A percentile compares a stretch with the other conserved stretches of the same genome.
These are phyloP conservation scores for Medicago ruthenica DNA, from an alignment of 306 rosid genomes.

Conservation along the genomic window DNA sequence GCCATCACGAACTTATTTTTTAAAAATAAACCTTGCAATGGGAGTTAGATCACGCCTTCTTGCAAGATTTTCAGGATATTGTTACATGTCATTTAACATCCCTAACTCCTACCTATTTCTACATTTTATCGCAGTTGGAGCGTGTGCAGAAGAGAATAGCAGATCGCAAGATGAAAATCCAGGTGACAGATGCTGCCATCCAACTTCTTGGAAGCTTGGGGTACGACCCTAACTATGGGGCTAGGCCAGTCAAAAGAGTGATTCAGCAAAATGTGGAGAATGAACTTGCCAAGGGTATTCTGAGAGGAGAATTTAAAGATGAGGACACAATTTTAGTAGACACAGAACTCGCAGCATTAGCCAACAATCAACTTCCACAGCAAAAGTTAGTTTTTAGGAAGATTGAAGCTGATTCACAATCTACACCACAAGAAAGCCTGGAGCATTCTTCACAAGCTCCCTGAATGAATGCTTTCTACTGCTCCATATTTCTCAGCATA, in stretches of 20 bases:
- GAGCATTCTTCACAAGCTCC: constrained; percentile 57
- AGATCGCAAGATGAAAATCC: constrained; percentile 80
- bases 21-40: neutral
- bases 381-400: constrained; percentile 72
- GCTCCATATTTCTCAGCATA: neutral
- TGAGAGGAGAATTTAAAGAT: constrained; percentile 91
- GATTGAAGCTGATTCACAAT: constrained; percentile 51
- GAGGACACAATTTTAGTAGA: constrained; percentile 72
- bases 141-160: constrained; percentile 87
- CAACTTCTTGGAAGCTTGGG: constrained; percentile 88
- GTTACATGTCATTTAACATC: neutral
- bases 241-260: constrained; percentile 96
- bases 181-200: constrained; percentile 78
- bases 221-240: constrained; percentile 93
- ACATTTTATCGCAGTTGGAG: constrained; percentile 48
- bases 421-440: constrained; percentile 47
- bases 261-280: constrained; percentile 93
- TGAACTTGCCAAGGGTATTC: constrained; percentile 90
- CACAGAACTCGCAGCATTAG: constrained; percentile 76
- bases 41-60: neutral
- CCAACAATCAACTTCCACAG: constrained; percentile 82
- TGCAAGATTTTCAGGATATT: neutral
- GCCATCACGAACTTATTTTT: neutral
- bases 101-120: neutral
- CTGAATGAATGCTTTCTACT: constrained; percentile 50